A percentile compares a stretch with the other conserved stretches of the same genome.
phyloP scores from a whole-genome alignment of 2,329 filamentous ascomycete genomes.

The Microascus cirrosus region DNA sequence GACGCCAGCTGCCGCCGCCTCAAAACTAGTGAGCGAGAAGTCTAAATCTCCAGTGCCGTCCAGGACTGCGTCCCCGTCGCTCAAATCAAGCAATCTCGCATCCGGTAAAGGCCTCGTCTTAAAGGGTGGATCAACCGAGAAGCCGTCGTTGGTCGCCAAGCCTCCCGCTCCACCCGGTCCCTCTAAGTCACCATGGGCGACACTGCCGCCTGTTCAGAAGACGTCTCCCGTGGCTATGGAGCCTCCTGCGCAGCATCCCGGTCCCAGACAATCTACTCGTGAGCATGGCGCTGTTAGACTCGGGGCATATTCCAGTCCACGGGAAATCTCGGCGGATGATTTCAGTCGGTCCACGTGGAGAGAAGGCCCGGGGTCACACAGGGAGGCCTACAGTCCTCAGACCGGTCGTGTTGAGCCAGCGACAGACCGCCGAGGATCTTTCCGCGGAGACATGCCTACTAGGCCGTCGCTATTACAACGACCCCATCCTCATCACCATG shows the following conservation, averaged over 20 bases:
- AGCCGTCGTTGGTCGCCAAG: conserved; percentile 63
- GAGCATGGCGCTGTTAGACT: conserved; percentile 44
- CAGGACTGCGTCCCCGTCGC: conserved; percentile 23
- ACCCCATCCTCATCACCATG: conserved; percentile 44
- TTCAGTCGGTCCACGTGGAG: conserved; percentile 78
- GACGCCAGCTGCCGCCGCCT: conserved; percentile 12
- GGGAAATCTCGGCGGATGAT: conserved; percentile 88
- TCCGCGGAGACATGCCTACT: conserved; percentile 55
- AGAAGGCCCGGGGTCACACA: conserved; percentile 52
- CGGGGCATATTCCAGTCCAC: conserved; percentile 34
- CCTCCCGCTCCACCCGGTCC: conserved; percentile 56
- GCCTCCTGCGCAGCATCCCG: conserved; percentile 30
- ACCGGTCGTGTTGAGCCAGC: conserved; percentile 90
- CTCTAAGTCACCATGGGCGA: conserved; percentile 84
- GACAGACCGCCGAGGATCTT: conserved; percentile 60
- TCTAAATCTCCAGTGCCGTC: conserved; percentile 28
- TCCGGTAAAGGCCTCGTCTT: conserved; percentile 52
- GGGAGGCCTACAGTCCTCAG: conserved; percentile 89
- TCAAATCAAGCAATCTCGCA: conserved; percentile 33
- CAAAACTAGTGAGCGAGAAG: conserved; percentile 25
- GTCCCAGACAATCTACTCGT: conserved; percentile 31
- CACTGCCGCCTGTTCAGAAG: conserved; percentile 75
- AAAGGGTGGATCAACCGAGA: conserved; percentile 54
- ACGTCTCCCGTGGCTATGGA: conserved; percentile 59
- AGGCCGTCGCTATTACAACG: conserved; percentile 74